Evolutionary conservation across 495 filamentous ascomycete genomes (phyloP).

Genomic region (Schizothecium vesticola): DNA sequence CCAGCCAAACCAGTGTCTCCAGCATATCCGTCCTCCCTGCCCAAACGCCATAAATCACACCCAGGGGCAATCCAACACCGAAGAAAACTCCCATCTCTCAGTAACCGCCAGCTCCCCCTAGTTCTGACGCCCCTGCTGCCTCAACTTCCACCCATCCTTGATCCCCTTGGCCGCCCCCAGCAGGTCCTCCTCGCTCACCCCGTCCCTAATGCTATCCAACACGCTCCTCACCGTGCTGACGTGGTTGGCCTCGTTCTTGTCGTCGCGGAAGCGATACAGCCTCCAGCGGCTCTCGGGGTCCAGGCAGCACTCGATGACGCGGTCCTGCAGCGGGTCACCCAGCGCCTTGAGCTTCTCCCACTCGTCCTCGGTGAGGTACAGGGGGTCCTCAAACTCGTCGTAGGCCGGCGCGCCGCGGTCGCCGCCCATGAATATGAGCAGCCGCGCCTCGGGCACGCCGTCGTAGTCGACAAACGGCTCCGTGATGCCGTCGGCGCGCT

Average conservation of each 20-base stretch:
- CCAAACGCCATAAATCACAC: not conserved
- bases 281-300: slow-evolving; percentile 71
- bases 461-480: slow-evolving; percentile 54
- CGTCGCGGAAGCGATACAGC: slow-evolving; percentile 79
- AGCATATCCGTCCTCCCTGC: too few species aligned
- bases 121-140: slow-evolving; percentile 24
- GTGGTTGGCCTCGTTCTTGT: slow-evolving; percentile 89
- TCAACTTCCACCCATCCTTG: slow-evolving; percentile 65
- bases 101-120: not conserved
- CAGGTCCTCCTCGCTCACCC: slow-evolving; percentile 50
- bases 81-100: not conserved
- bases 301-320: slow-evolving; percentile 82
- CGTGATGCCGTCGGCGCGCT: slow-evolving; percentile 55
- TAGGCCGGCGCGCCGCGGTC: slow-evolving; percentile 52
- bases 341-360: slow-evolving; percentile 77
- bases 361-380: slow-evolving; percentile 67
- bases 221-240: slow-evolving; percentile 73
- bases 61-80: too few species aligned
- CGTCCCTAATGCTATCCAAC: slow-evolving; percentile 77
- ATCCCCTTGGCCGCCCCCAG: slow-evolving; percentile 58
- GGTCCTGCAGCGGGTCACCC: slow-evolving; percentile 66
- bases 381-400: slow-evolving; percentile 49
- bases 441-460: slow-evolving; percentile 44
- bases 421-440: slow-evolving; percentile 41
- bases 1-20: not conserved